Base-by-base conservation (phyloP, 208 protist genomes). In the Acanthamoeba culbertsoni region DNA sequence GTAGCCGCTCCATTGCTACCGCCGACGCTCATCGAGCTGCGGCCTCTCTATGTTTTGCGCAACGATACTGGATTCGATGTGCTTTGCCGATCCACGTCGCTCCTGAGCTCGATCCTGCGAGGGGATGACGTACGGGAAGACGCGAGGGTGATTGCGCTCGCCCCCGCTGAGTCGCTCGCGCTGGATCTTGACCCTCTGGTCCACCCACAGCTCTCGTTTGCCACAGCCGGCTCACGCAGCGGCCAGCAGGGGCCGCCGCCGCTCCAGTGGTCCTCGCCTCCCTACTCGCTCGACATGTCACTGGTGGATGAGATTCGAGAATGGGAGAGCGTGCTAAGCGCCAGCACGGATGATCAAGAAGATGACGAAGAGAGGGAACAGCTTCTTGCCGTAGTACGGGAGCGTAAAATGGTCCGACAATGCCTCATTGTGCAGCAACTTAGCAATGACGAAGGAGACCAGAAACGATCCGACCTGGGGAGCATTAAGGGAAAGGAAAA, bases 401-500 rank as follows among this genome's bases (percentile, higher is more conserved):
- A 79, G 68, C 43, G 48, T 20, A 79, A 26, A 12, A 79, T 43
- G 20, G 35, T 79, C 26, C 68, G 68, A 7, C 40, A 79, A 42
- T 12, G 26, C 40, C 0, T 43, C 16, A n/a, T 51, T 20, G 0
- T 18, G 3, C 68, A 79, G 23, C 16, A 53, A 7, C 68, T 79
- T 0, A 51, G 46, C 46, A 0, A 63, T 62, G 79, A 89, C 4
- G 0, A 8, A 8, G 63, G 12, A 7, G 35, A 75, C 10, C 63
- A 20, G 8, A 18, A 8, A 55, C 12, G 12, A 55, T 8, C 48
- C 18, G 48, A 8, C 59, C 7, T 68, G 28, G 59, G 16, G 23
- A 89, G 79, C 46, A 10, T 14, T 18, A 89, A 79, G 42, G 68
- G 68, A 33, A 79, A 79, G 68, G 68, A 79, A 42, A 79, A 79